Evolutionary conservation across 495 filamentous ascomycete species (phyloP).

Genomic region (Wilcoxina mikolae): DNA sequence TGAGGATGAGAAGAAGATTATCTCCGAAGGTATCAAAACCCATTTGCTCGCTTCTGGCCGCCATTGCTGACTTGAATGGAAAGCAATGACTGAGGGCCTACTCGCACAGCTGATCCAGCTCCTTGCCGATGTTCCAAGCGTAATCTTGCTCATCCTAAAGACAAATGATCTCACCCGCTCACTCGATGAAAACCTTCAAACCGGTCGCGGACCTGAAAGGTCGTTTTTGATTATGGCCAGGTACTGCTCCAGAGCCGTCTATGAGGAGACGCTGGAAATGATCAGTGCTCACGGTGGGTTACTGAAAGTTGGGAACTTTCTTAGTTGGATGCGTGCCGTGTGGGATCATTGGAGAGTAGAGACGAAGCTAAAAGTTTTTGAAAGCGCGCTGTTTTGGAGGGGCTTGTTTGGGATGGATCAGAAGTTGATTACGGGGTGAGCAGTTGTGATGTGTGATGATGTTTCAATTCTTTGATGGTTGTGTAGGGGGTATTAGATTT

Average conservation of each 20-base stretch:
- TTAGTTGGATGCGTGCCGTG: slow-evolving; percentile 43
- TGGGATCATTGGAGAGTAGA: slow-evolving; percentile 46
- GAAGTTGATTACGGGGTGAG: not conserved
- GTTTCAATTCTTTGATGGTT: not conserved
- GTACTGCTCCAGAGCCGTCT: slow-evolving; percentile 81
- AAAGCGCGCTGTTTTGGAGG: slow-evolving; percentile 37
- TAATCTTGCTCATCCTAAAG: slow-evolving; percentile 91
- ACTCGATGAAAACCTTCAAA: slow-evolving; percentile 87
- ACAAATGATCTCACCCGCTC: slow-evolving; percentile 94
- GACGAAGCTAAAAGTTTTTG: slow-evolving; percentile 48
- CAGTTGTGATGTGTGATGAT: not conserved
- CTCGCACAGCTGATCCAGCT: slow-evolving; percentile 76
- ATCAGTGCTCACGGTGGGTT: slow-evolving; percentile 38
- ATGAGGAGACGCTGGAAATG: slow-evolving; percentile 67
- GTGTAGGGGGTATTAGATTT: no score
- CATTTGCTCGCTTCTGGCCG: not conserved
- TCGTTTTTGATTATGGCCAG: slow-evolving; percentile 87
- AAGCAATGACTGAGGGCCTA: slow-evolving; percentile 66
- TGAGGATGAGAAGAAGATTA: slow-evolving; percentile 60
- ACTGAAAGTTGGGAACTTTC: slow-evolving; percentile 40
- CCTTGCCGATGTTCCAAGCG: slow-evolving; percentile 72
- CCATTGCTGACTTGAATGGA: not conserved
- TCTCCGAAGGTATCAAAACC: slow-evolving; percentile 41
- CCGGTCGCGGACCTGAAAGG: slow-evolving; percentile 69
- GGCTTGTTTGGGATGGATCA: slow-evolving; percentile 27